Conservation (phyloP, 768 basidiomycete species). For the Russula virescens region DNA sequence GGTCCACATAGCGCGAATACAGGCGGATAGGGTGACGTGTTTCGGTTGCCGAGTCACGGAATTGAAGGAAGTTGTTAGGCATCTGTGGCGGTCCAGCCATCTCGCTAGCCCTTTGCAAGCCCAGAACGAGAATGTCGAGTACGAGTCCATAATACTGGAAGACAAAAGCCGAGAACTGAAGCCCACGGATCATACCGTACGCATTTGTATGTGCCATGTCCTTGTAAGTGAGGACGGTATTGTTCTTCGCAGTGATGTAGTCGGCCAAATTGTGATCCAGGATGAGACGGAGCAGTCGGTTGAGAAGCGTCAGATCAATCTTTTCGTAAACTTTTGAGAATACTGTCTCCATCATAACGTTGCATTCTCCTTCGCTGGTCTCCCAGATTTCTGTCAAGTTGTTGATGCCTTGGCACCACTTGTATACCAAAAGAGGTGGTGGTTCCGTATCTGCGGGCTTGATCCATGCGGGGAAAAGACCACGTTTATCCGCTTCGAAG, state of each 20-base stretch:
- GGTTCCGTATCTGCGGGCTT: slow-evolving; percentile 97
- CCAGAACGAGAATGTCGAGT: slow-evolving; percentile 90
- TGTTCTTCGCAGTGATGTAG: slow-evolving; percentile 99
- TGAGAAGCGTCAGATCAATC: slow-evolving; percentile 93
- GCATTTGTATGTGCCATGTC: slow-evolving; percentile 99
- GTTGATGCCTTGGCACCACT: slow-evolving; percentile 99
- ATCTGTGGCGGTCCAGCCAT: slow-evolving; percentile 98
- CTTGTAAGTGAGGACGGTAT: slow-evolving; percentile 91
- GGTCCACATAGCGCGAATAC: slow-evolving; percentile 95
- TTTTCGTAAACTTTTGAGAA: slow-evolving; percentile 98
- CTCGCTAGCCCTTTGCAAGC: slow-evolving; percentile 96
- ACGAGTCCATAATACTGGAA: slow-evolving; percentile 99
- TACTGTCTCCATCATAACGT: slow-evolving; percentile 98
- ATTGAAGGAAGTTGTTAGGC: slow-evolving; percentile 98
- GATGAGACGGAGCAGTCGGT: slow-evolving; percentile 91
- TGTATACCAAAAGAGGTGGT: slow-evolving; percentile 94
- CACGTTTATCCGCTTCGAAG: slow-evolving; percentile 98
- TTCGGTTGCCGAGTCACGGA: slow-evolving; percentile 90
- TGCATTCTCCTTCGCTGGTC: slow-evolving; percentile 95
- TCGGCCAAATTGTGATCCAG: slow-evolving; percentile 98
- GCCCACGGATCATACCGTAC: slow-evolving; percentile 92
- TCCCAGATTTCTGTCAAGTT: slow-evolving; percentile 99
- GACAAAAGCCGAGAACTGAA: slow-evolving; percentile 98
- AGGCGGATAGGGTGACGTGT: slow-evolving; percentile 96
- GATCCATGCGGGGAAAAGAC: slow-evolving; percentile 98